These are phyloP conservation scores for Tremella fuciformis DNA, from an alignment of 768 basidiomycete genomes.

Conservation along the genomic window DNA sequence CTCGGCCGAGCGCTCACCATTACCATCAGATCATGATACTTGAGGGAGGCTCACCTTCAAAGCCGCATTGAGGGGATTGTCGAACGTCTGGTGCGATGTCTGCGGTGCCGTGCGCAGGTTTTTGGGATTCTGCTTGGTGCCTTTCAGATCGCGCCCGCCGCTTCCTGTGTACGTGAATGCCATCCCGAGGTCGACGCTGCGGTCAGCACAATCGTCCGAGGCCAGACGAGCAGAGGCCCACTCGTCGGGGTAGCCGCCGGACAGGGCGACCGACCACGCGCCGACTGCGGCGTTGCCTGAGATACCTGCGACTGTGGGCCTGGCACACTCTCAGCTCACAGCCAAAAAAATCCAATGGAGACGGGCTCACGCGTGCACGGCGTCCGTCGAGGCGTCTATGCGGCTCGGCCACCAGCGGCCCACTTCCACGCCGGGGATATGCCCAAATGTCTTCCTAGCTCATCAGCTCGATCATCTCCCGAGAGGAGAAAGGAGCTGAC, in stretches of 20 bases:
- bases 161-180: slow-evolving; percentile 45
- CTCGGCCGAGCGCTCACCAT: slow-evolving; percentile 72
- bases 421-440: slow-evolving; percentile 72
- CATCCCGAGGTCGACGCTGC: slow-evolving; percentile 38
- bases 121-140: slow-evolving; percentile 75
- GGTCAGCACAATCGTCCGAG: slow-evolving; percentile 4
- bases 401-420: slow-evolving; percentile 76
- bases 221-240: slow-evolving; percentile 5
- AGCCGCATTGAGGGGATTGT: slow-evolving; percentile 67
- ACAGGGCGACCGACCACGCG: slow-evolving; percentile 79
- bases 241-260: slow-evolving; percentile 60
- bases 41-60: slow-evolving; percentile 57
- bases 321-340: slow-evolving; percentile 48
- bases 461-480: slow-evolving; percentile 14
- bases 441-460: slow-evolving; percentile 65
- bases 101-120: slow-evolving; percentile 89
- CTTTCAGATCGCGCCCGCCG: slow-evolving; percentile 83
- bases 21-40: too few relatives aligned
- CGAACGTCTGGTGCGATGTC: slow-evolving; percentile 76
- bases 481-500: slow-evolving; percentile 26
- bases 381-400: slow-evolving; percentile 69
- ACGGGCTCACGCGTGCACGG: slow-evolving; percentile 78
- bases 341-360: background rate
- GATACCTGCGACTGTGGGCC: slow-evolving; percentile 82
- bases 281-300: slow-evolving; percentile 62